A percentile compares a stretch with the other conserved stretches of the same genome.
Evolutionary conservation across 345 rosid species (phyloP).

Genomic region (Murraya koenigii): DNA sequence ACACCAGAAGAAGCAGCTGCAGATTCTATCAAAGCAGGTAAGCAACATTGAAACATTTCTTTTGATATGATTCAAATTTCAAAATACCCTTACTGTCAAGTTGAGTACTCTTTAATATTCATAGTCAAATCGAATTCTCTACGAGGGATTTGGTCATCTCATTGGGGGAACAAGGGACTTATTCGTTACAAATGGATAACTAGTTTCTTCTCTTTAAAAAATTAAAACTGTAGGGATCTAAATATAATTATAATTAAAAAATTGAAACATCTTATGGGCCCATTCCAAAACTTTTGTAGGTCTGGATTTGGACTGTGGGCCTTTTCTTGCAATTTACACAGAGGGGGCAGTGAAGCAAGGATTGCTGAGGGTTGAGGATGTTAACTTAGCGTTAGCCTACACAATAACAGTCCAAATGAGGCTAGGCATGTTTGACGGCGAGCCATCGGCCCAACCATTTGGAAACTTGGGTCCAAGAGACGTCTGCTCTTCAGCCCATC

Average conservation of each 20-base stretch:
- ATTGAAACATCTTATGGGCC: not conserved
- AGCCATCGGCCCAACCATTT: slow-evolving; percentile 60
- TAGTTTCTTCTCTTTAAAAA: too few species aligned
- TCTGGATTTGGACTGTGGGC: slow-evolving; percentile 89
- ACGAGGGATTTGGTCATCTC: too few species aligned
- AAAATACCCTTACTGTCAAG: too few species aligned
- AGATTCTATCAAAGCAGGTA: slow-evolving; percentile 68
- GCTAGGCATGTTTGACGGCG: slow-evolving; percentile 90
- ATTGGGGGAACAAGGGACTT: too few species aligned
- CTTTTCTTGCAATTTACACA: slow-evolving; percentile 68
- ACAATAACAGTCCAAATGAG: slow-evolving; percentile 89
- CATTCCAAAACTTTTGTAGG: slow-evolving; percentile 31
- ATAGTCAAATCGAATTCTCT: too few species aligned
- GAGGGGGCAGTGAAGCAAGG: slow-evolving; percentile 59
- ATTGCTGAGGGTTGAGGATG: slow-evolving; percentile 42
- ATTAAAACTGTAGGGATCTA: not conserved
- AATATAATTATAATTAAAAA: too few species aligned
- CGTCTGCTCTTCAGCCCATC: slow-evolving; percentile 72
- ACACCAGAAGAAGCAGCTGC: slow-evolving; percentile 93
- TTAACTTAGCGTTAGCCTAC: slow-evolving; percentile 73
- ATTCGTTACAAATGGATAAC: too few species aligned
- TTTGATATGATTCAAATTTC: too few species aligned
- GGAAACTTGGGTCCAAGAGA: slow-evolving; percentile 78
- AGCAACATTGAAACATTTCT: not conserved
- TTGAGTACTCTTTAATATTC: too few species aligned